Conservation (phyloP, 2,329 filamentous ascomycete species). For the Cadophora malorum region DNA sequence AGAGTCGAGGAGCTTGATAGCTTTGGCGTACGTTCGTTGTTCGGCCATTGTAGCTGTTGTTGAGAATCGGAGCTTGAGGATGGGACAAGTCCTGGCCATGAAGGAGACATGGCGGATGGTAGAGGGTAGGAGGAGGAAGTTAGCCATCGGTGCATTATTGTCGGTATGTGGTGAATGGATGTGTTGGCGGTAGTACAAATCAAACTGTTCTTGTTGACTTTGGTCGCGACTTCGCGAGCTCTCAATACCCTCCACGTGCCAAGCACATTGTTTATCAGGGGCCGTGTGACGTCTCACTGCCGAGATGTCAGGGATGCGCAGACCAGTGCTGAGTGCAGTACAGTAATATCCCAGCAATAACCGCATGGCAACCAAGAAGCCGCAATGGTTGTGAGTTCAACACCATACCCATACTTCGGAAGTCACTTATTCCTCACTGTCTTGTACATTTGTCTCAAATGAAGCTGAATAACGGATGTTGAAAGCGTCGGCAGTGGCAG, state of each 20-base stretch:
- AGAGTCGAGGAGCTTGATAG: conserved; percentile 36
- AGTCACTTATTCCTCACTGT: neutral
- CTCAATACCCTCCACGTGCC: neutral
- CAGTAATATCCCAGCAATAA: conserved; percentile 11
- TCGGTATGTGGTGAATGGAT: neutral
- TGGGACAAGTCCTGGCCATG: neutral
- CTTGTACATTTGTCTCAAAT: neutral
- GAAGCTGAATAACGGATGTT: neutral
- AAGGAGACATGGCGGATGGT: conserved; percentile 22
- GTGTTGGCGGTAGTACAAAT: neutral
- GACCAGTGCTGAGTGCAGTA: conserved; percentile 1
- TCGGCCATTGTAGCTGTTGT: conserved; percentile 8
- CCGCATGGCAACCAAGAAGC: neutral
- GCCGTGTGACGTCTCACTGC: neutral
- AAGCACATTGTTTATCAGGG: conserved; percentile 10
- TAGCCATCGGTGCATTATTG: conserved; percentile 27
- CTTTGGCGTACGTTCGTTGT: conserved; percentile 33
- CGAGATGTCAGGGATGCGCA: conserved; percentile 16
- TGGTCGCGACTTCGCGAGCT: neutral
- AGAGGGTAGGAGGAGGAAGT: conserved; percentile 15
- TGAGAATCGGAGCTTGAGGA: conserved; percentile 20
- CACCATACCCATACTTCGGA: neutral
- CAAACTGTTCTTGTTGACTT: neutral
- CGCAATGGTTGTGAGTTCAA: neutral
- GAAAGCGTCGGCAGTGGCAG: neutral